Evolutionary conservation across 805 yeast genomes (phyloP).

Genomic region (Candida silvicultrix): DNA sequence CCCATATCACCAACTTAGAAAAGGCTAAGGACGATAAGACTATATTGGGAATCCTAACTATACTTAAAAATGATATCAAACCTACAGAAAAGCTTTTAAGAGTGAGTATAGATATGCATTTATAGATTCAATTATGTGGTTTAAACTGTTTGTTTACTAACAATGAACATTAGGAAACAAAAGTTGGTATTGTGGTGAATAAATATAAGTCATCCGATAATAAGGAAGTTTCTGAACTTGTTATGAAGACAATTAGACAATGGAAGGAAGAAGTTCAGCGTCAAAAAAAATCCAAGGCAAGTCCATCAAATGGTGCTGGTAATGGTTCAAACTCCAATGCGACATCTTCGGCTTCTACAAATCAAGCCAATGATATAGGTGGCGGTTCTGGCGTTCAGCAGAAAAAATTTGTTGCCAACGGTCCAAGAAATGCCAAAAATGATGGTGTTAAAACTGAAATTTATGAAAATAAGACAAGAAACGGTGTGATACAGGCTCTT

Average conservation of each 20-base stretch:
- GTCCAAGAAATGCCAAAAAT: slow-evolving; percentile 70
- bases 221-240: slow-evolving; percentile 60
- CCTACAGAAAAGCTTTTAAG: slow-evolving; percentile 85
- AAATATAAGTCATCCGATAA: slow-evolving; percentile 63
- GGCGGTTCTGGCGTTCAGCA: slow-evolving; percentile 12
- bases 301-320: slow-evolving; percentile 5
- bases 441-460: slow-evolving; percentile 72
- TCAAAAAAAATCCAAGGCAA: slow-evolving; percentile 37
- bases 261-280: slow-evolving; percentile 89
- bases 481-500: slow-evolving; percentile 74
- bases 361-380: slow-evolving; percentile 3
- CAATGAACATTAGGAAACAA: slow-evolving; percentile 51
- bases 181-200: slow-evolving; percentile 95
- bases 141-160: not conserved
- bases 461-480: slow-evolving; percentile 75
- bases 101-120: slow-evolving; percentile 23
- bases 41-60: slow-evolving; percentile 57
- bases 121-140: too few species aligned
- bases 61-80: slow-evolving; percentile 61
- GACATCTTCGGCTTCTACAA: slow-evolving; percentile 7
- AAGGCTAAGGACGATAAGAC: slow-evolving; percentile 61
- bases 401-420: slow-evolving; percentile 38
- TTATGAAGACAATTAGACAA: slow-evolving; percentile 71
- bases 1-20: slow-evolving; percentile 67
- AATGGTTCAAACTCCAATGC: not conserved